These are phyloP conservation scores for Wickerhamiella brachini DNA, from an alignment of 805 yeast genomes.

Conservation along the genomic window DNA sequence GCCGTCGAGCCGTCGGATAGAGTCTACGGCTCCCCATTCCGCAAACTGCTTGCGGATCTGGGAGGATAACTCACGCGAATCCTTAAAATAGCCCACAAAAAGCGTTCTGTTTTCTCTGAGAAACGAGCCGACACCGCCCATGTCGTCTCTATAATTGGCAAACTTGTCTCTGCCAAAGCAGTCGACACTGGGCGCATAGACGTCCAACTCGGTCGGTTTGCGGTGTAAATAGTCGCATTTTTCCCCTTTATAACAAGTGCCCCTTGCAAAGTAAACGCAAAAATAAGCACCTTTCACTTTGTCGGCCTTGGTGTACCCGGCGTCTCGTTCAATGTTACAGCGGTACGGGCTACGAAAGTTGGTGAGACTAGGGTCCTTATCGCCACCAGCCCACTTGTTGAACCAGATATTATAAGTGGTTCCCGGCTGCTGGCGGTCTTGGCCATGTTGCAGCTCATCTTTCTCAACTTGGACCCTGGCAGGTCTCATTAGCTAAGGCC, in stretches of 20 bases:
- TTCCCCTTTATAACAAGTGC: conserved; percentile 68
- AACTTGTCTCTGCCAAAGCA: conserved; percentile 89
- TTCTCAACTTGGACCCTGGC: conserved; percentile 9
- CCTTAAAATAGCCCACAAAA: conserved; percentile 48
- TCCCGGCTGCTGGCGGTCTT: conserved; percentile 43
- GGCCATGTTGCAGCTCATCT: conserved; percentile 3
- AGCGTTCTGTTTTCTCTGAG: conserved; percentile 55
- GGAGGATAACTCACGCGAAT: conserved; percentile 30
- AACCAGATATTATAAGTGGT: conserved; percentile 79
- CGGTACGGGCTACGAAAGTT: conserved; percentile 38
- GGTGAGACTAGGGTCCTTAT: conserved; percentile 27
- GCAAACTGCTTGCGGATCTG: conserved; percentile 38
- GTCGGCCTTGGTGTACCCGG: conserved; percentile 66
- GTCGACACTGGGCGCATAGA: conserved; percentile 51
- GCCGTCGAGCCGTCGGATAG: conserved; percentile 43
- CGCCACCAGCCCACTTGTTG: conserved; percentile 78
- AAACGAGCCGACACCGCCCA: conserved; percentile 87
- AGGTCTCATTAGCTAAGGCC: neutral
- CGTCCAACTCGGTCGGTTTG: conserved; percentile 49
- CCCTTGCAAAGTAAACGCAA: conserved; percentile 80
- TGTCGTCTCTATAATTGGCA: conserved; percentile 72
- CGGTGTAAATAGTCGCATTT: conserved; percentile 70
- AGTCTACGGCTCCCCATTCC: conserved; percentile 65
- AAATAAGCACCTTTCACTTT: conserved; percentile 35
- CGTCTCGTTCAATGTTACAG: conserved; percentile 46